Percentiles rank a stretch among this genome's conserved stretches.
Conservation (phyloP, 331 rosid genomes). For the Malus hybrid region DNA sequence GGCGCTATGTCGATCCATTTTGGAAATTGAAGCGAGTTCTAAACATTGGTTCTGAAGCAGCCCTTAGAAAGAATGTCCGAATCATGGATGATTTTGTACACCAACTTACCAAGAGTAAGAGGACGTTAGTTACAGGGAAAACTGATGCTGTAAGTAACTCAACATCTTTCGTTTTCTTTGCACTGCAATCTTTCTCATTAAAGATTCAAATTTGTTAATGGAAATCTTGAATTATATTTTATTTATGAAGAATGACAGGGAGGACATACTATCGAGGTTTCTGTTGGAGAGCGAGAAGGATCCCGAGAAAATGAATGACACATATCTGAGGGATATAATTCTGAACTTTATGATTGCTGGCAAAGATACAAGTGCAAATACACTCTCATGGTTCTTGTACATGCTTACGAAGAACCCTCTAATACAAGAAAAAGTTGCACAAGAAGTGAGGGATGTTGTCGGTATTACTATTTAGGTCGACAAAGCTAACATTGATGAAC, state of each 20-base stretch:
- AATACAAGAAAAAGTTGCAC: conserved; percentile 50
- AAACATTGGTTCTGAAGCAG: conserved; percentile 54
- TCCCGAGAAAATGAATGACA: conserved; percentile 43
- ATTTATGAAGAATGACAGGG: conserved; percentile 41
- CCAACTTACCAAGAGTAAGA: conserved; percentile 37
- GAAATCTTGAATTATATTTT: neutral
- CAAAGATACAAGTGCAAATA: conserved; percentile 63
- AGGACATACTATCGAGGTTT: conserved; percentile 80
- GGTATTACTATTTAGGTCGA: conserved; percentile 10
- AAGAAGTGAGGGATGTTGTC: conserved; percentile 49
- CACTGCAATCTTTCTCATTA: neutral
- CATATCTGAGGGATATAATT: conserved; percentile 65
- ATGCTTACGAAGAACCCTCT: conserved; percentile 72
- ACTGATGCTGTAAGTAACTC: conserved; percentile 27
- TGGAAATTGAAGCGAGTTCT: conserved; percentile 59
- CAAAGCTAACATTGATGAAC: conserved; percentile 30
- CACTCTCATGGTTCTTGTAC: conserved; percentile 84
- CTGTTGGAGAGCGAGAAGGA: conserved; percentile 54
- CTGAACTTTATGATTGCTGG: conserved; percentile 76
- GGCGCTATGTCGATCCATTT: conserved; percentile 62
- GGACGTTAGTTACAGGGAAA: conserved; percentile 11
- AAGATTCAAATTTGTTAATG: neutral
- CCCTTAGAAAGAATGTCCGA: conserved; percentile 38
- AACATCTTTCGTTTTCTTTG: too few species aligned
- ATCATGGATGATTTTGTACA: conserved; percentile 41